Base-by-base conservation (phyloP, 2,329 filamentous ascomycete species). In the Lecanicillium sp. region DNA sequence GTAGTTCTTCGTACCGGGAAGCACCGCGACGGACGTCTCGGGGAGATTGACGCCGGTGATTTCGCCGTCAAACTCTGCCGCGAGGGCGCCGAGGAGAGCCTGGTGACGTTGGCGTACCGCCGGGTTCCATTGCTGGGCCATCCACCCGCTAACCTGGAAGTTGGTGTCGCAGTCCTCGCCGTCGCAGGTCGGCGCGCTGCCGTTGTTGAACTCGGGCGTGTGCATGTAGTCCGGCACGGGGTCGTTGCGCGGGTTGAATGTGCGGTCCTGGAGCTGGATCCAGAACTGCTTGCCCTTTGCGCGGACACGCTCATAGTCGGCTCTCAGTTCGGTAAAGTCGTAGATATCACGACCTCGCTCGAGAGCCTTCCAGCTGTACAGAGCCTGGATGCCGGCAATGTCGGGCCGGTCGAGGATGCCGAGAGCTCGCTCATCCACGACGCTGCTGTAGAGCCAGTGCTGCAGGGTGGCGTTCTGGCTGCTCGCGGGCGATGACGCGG, bases 251-350 rank as follows among this genome's bases (percentile, higher is more conserved):
- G 29, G 4, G 21, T 30, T 29, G 26, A 57, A 57, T 9, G 39
- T 53, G 5, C 55, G 44, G 38, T 57, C 55, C 27, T 57, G 55
- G 5, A 57, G 35, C 36, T 57, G 55, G 15, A 57, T 24, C 55
- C 55, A 57, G 27, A 57, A 27, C 42, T 57, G 48, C 42, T 56
- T 56, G 44, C 50, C 52, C 30, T 48, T 50, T 54, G 51, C 47
- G 42, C 33, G 17, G 47, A 52, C 52, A 21, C 44, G 73, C 72
- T 49, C 23, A 21, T 67, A 64, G 51, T 55, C 51, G 12, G 21
- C 11, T 8, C n/a, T 29, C 17, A 33, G 35, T 15, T n/a, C 5
- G 12, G 44, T 30, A 11, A 46, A 46, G 35, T 46, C 33, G 14
- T 38, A 46, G 2, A 9, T 9, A 24, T 36, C 26, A 11, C 52